Percentiles rank a stretch among this genome's conserved stretches.
Evolutionary conservation across 306 rosid genomes (phyloP).

Genomic region (Vicia sativa): DNA sequence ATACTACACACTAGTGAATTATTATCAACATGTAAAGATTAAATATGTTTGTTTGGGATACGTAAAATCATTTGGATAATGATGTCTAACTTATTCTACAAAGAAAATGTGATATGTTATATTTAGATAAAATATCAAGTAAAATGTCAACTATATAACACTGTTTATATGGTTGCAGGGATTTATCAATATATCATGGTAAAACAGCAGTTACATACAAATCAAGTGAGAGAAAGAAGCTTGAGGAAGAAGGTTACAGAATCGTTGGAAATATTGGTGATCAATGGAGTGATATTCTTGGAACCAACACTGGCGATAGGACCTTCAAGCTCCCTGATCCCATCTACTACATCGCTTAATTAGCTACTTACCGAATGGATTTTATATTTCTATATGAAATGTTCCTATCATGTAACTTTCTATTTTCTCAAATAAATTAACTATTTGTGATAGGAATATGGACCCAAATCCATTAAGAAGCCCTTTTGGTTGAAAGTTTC

Average conservation of each 20-base stretch:
- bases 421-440: no score
- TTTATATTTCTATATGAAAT: background rate
- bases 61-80: no score
- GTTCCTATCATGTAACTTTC: background rate
- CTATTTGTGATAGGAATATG: no score
- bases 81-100: no score
- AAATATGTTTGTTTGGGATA: no score
- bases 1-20: no score
- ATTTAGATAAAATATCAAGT: no score
- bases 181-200: background rate
- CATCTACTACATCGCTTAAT: slow-evolving; percentile 43
- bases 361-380: background rate
- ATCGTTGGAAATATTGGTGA: slow-evolving; percentile 69
- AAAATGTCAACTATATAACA: no score
- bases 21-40: no score
- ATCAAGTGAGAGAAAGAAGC: slow-evolving; percentile 49
- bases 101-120: no score
- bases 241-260: slow-evolving; percentile 50
- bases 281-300: slow-evolving; percentile 74
- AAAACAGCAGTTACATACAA: slow-evolving; percentile 48
- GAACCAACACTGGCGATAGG: slow-evolving; percentile 11
- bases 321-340: slow-evolving; percentile 48
- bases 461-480: no score
- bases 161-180: background rate
- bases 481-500: no score